phyloP scores from a whole-genome alignment of 2,329 filamentous ascomycete species.

The Trichoderma cornu-damae region DNA sequence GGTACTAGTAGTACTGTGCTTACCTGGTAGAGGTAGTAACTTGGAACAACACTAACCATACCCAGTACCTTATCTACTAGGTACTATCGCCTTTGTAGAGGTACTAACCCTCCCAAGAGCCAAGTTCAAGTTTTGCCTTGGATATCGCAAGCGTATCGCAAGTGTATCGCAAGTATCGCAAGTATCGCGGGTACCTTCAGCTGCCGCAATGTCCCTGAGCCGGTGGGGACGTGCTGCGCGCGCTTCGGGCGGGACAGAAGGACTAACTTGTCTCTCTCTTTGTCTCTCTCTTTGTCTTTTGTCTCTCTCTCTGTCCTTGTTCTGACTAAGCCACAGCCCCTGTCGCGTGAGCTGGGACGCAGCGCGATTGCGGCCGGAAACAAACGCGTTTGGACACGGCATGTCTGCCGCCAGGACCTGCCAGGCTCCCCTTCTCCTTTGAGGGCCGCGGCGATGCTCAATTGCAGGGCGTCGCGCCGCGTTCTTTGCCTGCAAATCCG shows the following conservation, averaged over 20 bases:
- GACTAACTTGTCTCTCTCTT: too few species aligned
- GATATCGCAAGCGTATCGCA: background rate
- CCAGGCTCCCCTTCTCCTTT: background rate
- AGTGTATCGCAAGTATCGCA: background rate
- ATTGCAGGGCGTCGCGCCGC: background rate
- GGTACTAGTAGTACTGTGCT: background rate
- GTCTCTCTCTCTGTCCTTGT: background rate
- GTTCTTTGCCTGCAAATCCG: background rate
- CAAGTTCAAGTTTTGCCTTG: too few species aligned
- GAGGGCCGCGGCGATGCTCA: background rate
- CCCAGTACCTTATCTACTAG: too few species aligned
- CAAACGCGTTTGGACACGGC: background rate
- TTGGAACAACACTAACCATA: too few species aligned
- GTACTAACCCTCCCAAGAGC: background rate
- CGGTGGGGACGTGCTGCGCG: background rate
- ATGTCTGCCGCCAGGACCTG: background rate
- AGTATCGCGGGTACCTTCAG: background rate
- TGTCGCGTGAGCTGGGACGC: constrained; percentile 11
- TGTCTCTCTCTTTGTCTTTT: background rate
- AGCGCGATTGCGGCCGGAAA: background rate
- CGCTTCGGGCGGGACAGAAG: background rate
- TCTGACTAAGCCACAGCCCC: too few species aligned
- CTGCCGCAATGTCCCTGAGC: background rate
- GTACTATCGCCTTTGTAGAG: background rate
- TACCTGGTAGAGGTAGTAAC: too few species aligned